phyloP scores from a whole-genome alignment of 192 early-diverging fungal genomes.

The Dispira parvispora region DNA sequence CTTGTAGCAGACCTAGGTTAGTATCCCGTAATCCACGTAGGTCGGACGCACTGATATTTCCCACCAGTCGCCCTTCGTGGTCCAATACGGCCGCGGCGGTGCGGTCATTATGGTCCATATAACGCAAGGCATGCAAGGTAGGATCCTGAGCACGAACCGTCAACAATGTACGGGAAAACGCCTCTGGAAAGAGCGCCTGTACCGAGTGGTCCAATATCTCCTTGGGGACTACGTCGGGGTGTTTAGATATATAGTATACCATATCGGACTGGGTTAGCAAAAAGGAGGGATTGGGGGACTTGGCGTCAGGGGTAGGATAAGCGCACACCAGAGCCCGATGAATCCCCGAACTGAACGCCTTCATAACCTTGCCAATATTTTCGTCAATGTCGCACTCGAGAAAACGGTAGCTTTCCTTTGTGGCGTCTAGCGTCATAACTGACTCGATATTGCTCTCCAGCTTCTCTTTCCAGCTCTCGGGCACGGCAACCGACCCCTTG shows the following conservation, averaged over 20 bases:
- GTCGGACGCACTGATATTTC: slow-evolving; percentile 11
- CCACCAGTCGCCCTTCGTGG: slow-evolving; percentile 11
- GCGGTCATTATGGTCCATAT: slow-evolving; percentile 31
- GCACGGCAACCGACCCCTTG: neutral
- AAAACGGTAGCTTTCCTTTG: slow-evolving; percentile 6
- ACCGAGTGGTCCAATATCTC: neutral
- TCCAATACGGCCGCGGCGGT: slow-evolving; percentile 42
- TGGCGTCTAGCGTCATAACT: slow-evolving; percentile 10
- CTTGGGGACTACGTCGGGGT: slow-evolving; percentile 20
- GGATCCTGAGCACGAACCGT: slow-evolving; percentile 22
- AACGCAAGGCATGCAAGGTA: slow-evolving; percentile 31
- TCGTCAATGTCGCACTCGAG: slow-evolving; percentile 4
- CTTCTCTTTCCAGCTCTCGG: neutral
- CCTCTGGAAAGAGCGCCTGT: slow-evolving; percentile 2
- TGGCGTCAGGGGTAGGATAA: slow-evolving; percentile 2
- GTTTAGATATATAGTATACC: slow-evolving; percentile 25
- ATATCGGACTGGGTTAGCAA: slow-evolving; percentile 46
- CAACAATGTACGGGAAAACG: slow-evolving; percentile 13
- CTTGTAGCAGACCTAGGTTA: neutral
- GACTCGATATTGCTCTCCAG: slow-evolving; percentile 8
- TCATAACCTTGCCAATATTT: neutral
- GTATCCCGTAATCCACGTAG: slow-evolving; percentile 7
- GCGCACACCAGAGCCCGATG: slow-evolving; percentile 43
- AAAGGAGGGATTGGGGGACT: slow-evolving; percentile 18
- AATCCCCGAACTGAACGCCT: slow-evolving; percentile 32